Evolutionary conservation across 148 eudicot genomes (phyloP), one percentile per base, ranked within the genome.

Genomic region (Euryodendron excelsum): DNA sequence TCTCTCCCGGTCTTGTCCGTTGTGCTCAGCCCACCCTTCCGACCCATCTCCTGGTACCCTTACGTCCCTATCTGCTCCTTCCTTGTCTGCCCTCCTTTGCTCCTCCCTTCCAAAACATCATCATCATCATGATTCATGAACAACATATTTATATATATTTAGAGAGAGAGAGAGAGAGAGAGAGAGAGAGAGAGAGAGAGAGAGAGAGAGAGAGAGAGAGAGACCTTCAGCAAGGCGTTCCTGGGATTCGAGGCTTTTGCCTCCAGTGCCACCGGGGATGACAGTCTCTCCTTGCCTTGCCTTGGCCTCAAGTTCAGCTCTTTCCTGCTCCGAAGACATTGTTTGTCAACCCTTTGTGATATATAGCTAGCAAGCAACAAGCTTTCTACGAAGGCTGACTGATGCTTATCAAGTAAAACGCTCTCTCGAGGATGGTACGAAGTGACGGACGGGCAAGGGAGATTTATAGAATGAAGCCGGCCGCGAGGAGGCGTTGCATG

Each of bases 11-110:
- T 50, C 34, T 78, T 69, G 1, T 78, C 76, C 3, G 55, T 41
- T 27, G 81, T 50, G 69, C 83, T 75, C 3, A 59, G 75, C 27
- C 89, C 88, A 1, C 89, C 91, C 59, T 88, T 84, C 2, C 82
- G 77, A 0, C 91, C 88, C 88, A 88, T 86, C 64, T 37, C 70
- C 27, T 37, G 47, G 27, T 66, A 66, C 28, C 70, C 70, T 65
- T 65, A 23, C 0, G 12, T 8, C 69, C 69, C 69, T 18, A 65
- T 65, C 69, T 86, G 89, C 73, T 86, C 88, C 84, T 45, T 85
- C 88, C 91, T 79, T 20, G 82, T 89, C 81, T 86, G 88, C 25
- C 69, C 44, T 55, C 87, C 87, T 36, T 61, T 36, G 76, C 89
- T 87, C 69, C 87, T 77, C 79, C 87, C 87, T 84, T 28, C 61